These are phyloP conservation scores for Tuber brumale DNA, from an alignment of 495 filamentous ascomycete genomes.

Conservation along the genomic window DNA sequence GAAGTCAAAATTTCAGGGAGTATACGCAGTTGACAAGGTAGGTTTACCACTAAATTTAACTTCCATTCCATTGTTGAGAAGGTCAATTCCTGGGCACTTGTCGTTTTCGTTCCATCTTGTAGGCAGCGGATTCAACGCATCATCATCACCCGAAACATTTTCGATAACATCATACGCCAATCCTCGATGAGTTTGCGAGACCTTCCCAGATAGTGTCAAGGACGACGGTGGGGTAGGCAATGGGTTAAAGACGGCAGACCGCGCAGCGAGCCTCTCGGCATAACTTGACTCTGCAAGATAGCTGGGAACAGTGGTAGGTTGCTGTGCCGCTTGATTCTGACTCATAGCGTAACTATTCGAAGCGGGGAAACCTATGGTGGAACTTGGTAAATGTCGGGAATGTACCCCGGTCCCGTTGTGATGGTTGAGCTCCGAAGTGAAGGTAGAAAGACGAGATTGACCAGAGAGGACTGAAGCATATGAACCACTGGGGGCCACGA, in stretches of 20 bases:
- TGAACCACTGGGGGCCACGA: slow-evolving; percentile 46
- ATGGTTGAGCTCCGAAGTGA: slow-evolving; percentile 41
- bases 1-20: slow-evolving; percentile 16
- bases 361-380: slow-evolving; percentile 25
- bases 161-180: slow-evolving; percentile 84
- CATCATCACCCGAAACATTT: slow-evolving; percentile 57
- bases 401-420: slow-evolving; percentile 45
- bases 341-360: slow-evolving; percentile 25
- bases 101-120: slow-evolving; percentile 75
- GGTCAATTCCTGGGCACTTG: slow-evolving; percentile 65
- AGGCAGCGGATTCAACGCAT: slow-evolving; percentile 61
- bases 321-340: slow-evolving; percentile 23
- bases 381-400: slow-evolving; percentile 35
- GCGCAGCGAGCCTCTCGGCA: slow-evolving; percentile 37
- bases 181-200: slow-evolving; percentile 68
- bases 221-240: slow-evolving; percentile 58
- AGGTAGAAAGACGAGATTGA: slow-evolving; percentile 47
- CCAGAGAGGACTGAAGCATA: slow-evolving; percentile 81
- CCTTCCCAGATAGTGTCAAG: slow-evolving; percentile 51
- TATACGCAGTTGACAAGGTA: slow-evolving; percentile 42
- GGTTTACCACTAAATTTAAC: slow-evolving; percentile 58
- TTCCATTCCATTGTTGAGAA: slow-evolving; percentile 67
- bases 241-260: slow-evolving; percentile 42
- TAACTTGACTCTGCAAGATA: slow-evolving; percentile 40
- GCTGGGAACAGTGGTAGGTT: slow-evolving; percentile 36